Base-by-base conservation (phyloP, 345 rosid genomes). In the Reutealis trisperma region DNA sequence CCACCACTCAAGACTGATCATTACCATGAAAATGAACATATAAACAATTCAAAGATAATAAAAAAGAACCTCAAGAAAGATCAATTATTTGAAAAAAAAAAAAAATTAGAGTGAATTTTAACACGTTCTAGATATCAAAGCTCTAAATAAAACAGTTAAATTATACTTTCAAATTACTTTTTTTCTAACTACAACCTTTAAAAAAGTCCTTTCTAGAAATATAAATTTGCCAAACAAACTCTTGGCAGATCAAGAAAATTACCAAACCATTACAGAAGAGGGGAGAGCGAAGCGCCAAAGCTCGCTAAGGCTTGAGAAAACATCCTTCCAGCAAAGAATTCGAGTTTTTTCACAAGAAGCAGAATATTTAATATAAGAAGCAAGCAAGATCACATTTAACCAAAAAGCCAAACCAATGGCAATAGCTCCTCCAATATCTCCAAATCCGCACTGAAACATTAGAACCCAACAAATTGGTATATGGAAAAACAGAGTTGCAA, bases 241-340 rank as follows among this genome's bases (percentile, higher is more conserved):
- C 5, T 19, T 4, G 18, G 19, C 14, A 1, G 44, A 27, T 45
- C 11, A 18, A 65, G 47, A 73, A 11, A 51, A 30, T 75, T 90
- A 90, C 94, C 92, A 87, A 52, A 79, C 51, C 94, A 90, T 90
- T 34, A 88, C 45, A 25, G 84, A 86, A 67, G 94, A 80, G 21
- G 94, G 90, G 45, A 89, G 6, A 9, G 81, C 81, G 47, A 71
- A 65, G 52, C 71, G 58, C 51, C 73, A 55, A 54, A 78, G 64
- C 52, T 65, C 68, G 8, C 41, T 37, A 19, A 67, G 59, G 34
- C 73, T 59, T 0, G 49, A 63, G 61, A 72, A 66, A 15, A 73
- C 14, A 54, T 67, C 67, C 24, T 52, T 72, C 49, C 44, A 72
- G 41, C 30, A 51, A 27, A 60, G 27, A 34, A 4, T 16, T 0